Conservation (phyloP, 2,329 filamentous ascomycete genomes). For the Raffaelea deltoideospora region DNA sequence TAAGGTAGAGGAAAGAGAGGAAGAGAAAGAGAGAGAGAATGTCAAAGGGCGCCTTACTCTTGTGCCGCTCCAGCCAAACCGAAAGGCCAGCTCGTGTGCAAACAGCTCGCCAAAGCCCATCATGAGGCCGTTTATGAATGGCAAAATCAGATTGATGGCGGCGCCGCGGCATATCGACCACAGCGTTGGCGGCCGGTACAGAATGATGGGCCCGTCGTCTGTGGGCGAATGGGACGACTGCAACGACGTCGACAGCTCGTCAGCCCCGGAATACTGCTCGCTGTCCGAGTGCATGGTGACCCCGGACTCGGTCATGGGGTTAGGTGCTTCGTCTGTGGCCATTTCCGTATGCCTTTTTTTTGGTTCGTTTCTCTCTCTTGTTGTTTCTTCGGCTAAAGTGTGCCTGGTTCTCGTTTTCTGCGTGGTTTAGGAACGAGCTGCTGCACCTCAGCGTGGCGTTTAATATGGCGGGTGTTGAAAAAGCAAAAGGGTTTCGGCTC, state of each 20-base stretch:
- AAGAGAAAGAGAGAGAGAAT: neutral
- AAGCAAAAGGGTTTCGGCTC: too few relatives aligned
- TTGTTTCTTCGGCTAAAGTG: too few relatives aligned
- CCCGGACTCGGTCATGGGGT: conserved; percentile 54
- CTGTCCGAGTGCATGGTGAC: conserved; percentile 71
- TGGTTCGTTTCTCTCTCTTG: neutral
- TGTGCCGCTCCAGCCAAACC: conserved; percentile 84
- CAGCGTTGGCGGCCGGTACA: conserved; percentile 79
- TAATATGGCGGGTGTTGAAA: too few relatives aligned
- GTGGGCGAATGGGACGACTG: conserved; percentile 32
- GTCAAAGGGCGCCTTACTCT: conserved; percentile 46
- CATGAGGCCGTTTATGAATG: conserved; percentile 97
- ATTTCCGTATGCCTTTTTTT: conserved; percentile 19
- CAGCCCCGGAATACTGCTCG: conserved; percentile 60
- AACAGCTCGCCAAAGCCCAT: conserved; percentile 93
- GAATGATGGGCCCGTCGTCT: conserved; percentile 46
- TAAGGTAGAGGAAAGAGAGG: neutral
- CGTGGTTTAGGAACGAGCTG: too few relatives aligned
- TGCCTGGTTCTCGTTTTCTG: too few relatives aligned
- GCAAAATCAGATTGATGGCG: conserved; percentile 87
- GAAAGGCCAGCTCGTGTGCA: conserved; percentile 86
- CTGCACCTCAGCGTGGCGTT: too few relatives aligned
- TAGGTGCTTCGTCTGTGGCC: conserved; percentile 34
- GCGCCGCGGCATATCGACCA: conserved; percentile 78
- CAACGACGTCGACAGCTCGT: conserved; percentile 45